phyloP scores from a whole-genome alignment of 2,329 filamentous ascomycete genomes.

The Talaromyces sp. region DNA sequence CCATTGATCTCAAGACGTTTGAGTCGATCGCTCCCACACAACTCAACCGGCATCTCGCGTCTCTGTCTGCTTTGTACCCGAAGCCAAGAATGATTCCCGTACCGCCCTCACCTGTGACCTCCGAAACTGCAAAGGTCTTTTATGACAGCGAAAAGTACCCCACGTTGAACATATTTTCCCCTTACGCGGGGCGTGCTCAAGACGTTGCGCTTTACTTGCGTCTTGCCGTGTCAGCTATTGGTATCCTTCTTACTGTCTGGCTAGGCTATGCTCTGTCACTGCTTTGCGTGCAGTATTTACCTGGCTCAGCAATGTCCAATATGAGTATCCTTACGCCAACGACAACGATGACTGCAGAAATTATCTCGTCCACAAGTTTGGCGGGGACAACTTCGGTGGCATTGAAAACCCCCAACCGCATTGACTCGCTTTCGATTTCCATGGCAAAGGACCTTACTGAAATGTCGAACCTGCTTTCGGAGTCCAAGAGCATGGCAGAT shows the following conservation, averaged over 20 bases:
- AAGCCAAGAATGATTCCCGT: constrained; percentile 10
- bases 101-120: constrained; percentile 3
- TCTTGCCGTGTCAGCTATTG: constrained; percentile 21
- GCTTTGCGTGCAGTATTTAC: constrained; percentile 20
- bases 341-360: constrained; percentile 16
- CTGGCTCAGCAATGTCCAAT: constrained; percentile 19
- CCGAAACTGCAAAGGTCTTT: constrained; percentile 11
- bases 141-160: constrained; percentile 21
- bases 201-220: constrained; percentile 23
- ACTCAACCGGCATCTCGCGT: constrained; percentile 43
- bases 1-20: constrained; percentile 44
- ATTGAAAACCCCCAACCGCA: constrained; percentile 15
- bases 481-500: constrained; percentile 25
- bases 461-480: constrained; percentile 17
- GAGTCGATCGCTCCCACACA: constrained; percentile 42
- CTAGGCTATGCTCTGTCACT: constrained; percentile 26
- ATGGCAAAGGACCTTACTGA: constrained; percentile 21
- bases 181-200: constrained; percentile 16
- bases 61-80: constrained; percentile 25
- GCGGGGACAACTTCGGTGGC: constrained; percentile 21
- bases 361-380: constrained; percentile 15
- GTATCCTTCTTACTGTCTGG: constrained; percentile 23
- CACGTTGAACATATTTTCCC: constrained; percentile 18
- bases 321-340: constrained; percentile 13
- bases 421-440: constrained; percentile 13